Base-by-base conservation (phyloP, 2,329 filamentous ascomycete species). In the Amylocarpus encephaloides region DNA sequence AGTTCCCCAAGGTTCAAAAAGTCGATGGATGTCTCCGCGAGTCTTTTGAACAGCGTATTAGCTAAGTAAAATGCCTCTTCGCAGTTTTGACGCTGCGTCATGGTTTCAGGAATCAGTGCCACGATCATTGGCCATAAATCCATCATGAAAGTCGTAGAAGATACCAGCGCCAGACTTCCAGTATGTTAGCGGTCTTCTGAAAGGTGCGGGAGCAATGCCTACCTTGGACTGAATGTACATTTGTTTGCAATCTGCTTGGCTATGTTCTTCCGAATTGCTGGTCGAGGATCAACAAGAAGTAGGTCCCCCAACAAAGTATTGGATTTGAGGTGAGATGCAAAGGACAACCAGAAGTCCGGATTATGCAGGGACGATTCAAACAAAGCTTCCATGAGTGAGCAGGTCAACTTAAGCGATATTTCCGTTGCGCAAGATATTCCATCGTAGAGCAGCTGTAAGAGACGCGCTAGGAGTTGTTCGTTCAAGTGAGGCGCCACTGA, bases 341-440 rank as follows among this genome's bases (percentile, higher is more conserved):
- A 67, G 30, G 65, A 59, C 3, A 62, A 52, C 75, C 76, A 79
- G 43, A 78, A 66, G 2, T 60, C 58, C 22, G 66, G 58, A 52
- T 71, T 74, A 39, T 73, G 69, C 46, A 74, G 62, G 6, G 74
- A 74, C 2, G 68, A 70, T 59, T 78, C 74, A 10, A 76, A 64
- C 3, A 79, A 62, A 11, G 71, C 66, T 18, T 74, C 72, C 53
- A 77, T 73, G 15, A 68, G 68, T 46, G 67, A 64, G 44, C 69
- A 71, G 10, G 71, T 68, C 39, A 77, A 56, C 29, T 61, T 52
- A n/a, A 60, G 46, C 4, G 66, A 64, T 43, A 59, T 61, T 39
- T 56, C 52, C 6, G 62, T 55, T 12, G 52, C 38, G 11, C 45
- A 47, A 35, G 47, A 40, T 34, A 57, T 61, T 13, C 62, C 54